phyloP scores from a whole-genome alignment of 2,329 filamentous ascomycete species.

The Metarhizium album region DNA sequence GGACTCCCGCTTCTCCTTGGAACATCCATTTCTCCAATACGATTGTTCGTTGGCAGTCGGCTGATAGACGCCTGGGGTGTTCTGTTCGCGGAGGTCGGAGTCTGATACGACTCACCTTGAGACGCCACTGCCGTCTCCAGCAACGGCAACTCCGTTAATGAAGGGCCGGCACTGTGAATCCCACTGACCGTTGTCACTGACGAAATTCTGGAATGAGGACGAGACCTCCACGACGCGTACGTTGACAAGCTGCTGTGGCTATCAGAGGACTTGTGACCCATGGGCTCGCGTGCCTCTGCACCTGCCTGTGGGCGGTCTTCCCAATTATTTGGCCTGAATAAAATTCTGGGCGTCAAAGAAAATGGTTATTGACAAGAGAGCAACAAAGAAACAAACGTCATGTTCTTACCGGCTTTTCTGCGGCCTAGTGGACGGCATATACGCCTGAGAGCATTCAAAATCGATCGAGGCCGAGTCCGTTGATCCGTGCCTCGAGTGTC shows the following conservation, averaged over 20 bases:
- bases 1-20: conserved; percentile 9
- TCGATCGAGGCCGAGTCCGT: conserved; percentile 15
- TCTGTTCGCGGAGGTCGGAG: conserved; percentile 3
- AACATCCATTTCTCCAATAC: neutral
- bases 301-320: conserved; percentile 1
- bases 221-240: conserved; percentile 35
- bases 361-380: neutral
- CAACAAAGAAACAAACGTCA: neutral
- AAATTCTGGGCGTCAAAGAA: neutral
- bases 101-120: conserved; percentile 11
- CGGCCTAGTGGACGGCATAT: neutral
- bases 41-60: neutral
- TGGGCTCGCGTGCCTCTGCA: conserved; percentile 1
- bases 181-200: conserved; percentile 41
- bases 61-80: neutral
- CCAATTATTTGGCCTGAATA: conserved; percentile 4
- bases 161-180: conserved; percentile 22
- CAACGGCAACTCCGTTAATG: conserved; percentile 26
- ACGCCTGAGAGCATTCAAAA: conserved; percentile 3
- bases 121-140: conserved; percentile 26
- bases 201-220: conserved; percentile 40
- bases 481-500: conserved; percentile 21
- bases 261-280: conserved; percentile 28
- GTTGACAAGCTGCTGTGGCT: conserved; percentile 43
- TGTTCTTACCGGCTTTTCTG: conserved; percentile 4